Evolutionary conservation across 805 yeast genomes (phyloP).

Genomic region (Spathaspora hagerdaliae): DNA sequence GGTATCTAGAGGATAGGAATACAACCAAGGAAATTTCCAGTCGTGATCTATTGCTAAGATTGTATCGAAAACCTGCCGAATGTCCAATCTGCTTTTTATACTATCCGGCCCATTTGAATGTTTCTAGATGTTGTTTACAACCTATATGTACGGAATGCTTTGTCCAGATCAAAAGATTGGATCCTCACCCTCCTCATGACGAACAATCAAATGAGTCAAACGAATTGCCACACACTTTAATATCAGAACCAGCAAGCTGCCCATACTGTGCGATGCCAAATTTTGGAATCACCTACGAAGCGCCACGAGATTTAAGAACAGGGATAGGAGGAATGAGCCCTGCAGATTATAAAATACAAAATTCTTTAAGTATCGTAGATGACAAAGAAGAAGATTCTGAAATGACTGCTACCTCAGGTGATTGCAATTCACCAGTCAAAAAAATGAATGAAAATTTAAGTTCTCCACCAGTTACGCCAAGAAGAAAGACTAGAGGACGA

Average conservation of each 20-base stretch:
- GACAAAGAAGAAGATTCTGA: background rate
- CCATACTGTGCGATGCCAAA: slow-evolving; percentile 89
- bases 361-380: background rate
- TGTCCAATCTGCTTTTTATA: slow-evolving; percentile 94
- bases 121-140: slow-evolving; percentile 85
- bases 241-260: slow-evolving; percentile 85
- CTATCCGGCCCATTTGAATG: slow-evolving; percentile 74
- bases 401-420: background rate
- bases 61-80: slow-evolving; percentile 70
- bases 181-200: slow-evolving; percentile 92
- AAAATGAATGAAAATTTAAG: background rate
- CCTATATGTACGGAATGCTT: slow-evolving; percentile 96
- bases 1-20: slow-evolving; percentile 25
- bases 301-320: slow-evolving; percentile 49
- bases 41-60: slow-evolving; percentile 45
- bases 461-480: background rate
- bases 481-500: slow-evolving; percentile 11
- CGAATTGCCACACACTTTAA: slow-evolving; percentile 53
- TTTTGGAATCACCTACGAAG: slow-evolving; percentile 80
- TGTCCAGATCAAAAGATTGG: slow-evolving; percentile 87
- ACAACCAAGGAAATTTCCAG: slow-evolving; percentile 30
- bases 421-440: background rate
- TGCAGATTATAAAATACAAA: slow-evolving; percentile 21
- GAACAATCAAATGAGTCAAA: slow-evolving; percentile 15
- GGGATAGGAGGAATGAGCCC: slow-evolving; percentile 61